Conservation (phyloP, 352 stramenopile species). For the Blastocystis sp. region DNA sequence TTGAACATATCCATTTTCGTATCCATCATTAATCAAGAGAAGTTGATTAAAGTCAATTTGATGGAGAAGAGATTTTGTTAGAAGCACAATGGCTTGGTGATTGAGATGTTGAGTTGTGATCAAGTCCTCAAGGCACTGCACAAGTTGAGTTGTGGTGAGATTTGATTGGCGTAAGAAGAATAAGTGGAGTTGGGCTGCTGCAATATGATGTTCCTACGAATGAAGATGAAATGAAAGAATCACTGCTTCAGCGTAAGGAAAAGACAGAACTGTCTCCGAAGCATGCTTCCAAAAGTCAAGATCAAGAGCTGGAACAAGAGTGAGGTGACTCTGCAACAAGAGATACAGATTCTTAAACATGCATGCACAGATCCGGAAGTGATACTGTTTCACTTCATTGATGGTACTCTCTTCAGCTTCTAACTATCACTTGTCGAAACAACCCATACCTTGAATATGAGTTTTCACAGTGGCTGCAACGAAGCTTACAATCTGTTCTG, state of each 20-base stretch:
- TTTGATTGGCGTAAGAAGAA: background rate
- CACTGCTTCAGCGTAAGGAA: background rate
- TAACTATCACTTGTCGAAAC: background rate
- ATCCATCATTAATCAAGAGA: background rate
- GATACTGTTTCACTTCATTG: conserved; percentile 4
- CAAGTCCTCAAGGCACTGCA: background rate
- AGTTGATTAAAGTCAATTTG: background rate
- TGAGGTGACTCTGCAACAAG: background rate
- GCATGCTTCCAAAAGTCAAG: background rate
- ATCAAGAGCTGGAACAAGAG: background rate
- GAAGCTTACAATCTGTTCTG: background rate
- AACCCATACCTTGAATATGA: background rate
- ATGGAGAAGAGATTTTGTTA: background rate
- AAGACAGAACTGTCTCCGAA: background rate
- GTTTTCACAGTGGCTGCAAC: background rate
- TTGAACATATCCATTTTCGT: background rate
- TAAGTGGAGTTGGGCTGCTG: background rate
- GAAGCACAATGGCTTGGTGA: background rate
- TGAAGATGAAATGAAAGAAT: background rate
- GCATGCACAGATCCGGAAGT: background rate
- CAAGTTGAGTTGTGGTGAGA: background rate
- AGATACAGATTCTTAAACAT: conserved; percentile 15
- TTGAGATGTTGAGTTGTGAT: background rate
- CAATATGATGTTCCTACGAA: conserved; percentile 1
- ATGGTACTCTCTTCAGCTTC: background rate